Evolutionary conservation across 192 early-diverging fungal genomes (phyloP), one percentile per base, ranked within the genome.

Genomic region (Backusella macrospora): DNA sequence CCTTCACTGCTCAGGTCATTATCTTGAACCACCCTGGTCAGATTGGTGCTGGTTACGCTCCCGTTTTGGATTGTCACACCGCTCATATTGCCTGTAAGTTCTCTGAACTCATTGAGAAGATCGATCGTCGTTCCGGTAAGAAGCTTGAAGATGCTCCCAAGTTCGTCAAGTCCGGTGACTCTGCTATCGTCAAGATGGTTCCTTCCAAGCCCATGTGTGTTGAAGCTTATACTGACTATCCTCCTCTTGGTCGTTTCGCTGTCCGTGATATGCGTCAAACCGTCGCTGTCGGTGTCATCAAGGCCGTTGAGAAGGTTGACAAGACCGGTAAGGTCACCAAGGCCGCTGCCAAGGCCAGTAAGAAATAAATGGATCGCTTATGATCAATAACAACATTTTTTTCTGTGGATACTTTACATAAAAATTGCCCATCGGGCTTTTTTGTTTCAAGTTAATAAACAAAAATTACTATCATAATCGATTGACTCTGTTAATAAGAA

Each of bases 181-280:
- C 95, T 63, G 95, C 95, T 83, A 95, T 96, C 80, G 95, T 98
- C 85, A 94, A 94, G 89, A 88, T 98, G 90, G 81, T 95, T 81
- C 96, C 96, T 64, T 92, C 91, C 86, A 96, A 97, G 93, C 95
- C 96, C 76, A 91, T 98, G 90, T 95, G 94, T 89, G 96, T 98
- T 74, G 96, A 98, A 87, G 76, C 95, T 49, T 98, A 91, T 89
- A 85, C 89, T 69, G 93, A 96, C 81, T 98, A 95, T 87, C 92
- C 96, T 67, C 93, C 96, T 75, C 93, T 98, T 65, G 96, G 96
- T 81, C 94, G 96, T 85, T 98, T 98, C 88, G 96, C 95, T 77
- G 93, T 98, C 84, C 94, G 96, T 92, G 96, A 98, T 80, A 96
- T 96, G 95, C 88, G 96, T 87, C 95, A 96, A 84, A 98, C 96